Percentiles rank a stretch among this genome's conserved stretches.
phyloP scores from a whole-genome alignment of 2,329 filamentous ascomycete genomes.

The Fusarium sp. region DNA sequence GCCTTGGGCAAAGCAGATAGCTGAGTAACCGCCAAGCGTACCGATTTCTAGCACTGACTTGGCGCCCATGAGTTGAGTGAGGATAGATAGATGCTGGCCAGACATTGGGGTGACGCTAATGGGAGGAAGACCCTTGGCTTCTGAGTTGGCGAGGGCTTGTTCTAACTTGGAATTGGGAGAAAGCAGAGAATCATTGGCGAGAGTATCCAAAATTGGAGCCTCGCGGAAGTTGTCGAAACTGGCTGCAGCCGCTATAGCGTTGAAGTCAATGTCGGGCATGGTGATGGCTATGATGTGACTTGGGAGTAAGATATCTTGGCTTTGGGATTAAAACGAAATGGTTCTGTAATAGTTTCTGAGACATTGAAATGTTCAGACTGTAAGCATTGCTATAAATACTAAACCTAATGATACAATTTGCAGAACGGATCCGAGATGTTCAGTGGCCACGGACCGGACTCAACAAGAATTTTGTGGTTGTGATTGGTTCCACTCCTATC shows the following conservation, averaged over 20 bases:
- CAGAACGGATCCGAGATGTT: background rate
- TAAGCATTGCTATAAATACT: background rate
- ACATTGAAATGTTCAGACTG: rapidly evolving
- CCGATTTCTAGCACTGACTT: constrained; percentile 62
- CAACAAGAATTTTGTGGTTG: rapidly evolving
- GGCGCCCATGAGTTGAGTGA: constrained; percentile 47
- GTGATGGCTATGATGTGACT: background rate
- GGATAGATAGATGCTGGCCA: constrained; percentile 52
- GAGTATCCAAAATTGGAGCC: background rate
- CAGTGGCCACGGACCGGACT: background rate
- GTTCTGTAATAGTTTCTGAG: background rate
- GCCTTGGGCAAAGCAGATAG: constrained; percentile 59
- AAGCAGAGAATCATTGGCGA: background rate
- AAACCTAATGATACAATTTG: rapidly evolving
- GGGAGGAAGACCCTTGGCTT: constrained; percentile 46
- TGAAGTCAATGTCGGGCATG: background rate
- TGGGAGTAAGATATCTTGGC: no score
- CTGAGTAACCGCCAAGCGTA: constrained; percentile 63
- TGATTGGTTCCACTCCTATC: rapidly evolving
- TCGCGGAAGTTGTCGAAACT: background rate
- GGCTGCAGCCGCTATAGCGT: background rate
- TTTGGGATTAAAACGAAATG: rapidly evolving
- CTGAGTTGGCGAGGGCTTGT: constrained; percentile 45
- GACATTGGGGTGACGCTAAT: constrained; percentile 49
- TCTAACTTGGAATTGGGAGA: background rate